Conservation (phyloP, 179 eudicot genomes). For the Patellifolia procumbens region DNA sequence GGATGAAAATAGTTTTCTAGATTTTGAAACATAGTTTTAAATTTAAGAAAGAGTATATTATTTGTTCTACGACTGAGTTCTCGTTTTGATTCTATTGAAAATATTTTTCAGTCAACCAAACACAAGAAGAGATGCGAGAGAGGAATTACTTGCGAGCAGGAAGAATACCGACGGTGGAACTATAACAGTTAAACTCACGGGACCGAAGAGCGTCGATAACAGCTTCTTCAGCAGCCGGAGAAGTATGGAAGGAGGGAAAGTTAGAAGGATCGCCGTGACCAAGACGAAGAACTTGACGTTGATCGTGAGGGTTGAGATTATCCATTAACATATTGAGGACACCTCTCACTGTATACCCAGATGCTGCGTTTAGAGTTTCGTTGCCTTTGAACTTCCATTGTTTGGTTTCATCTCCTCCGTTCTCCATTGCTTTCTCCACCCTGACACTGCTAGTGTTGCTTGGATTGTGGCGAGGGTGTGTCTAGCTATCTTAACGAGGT, state of each 20-base stretch:
- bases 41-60: no score
- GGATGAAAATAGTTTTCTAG: no score
- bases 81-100: no score
- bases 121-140: no score
- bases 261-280: slow-evolving; percentile 45
- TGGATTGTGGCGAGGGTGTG: no score
- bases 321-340: slow-evolving; percentile 18
- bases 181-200: slow-evolving; percentile 27
- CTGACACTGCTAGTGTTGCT: no score
- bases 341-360: slow-evolving; percentile 26
- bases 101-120: no score
- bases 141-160: slow-evolving; percentile 35
- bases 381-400: slow-evolving; percentile 35
- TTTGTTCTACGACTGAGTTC: no score
- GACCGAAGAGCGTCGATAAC: slow-evolving; percentile 30
- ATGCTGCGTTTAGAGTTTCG: slow-evolving; percentile 7
- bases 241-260: slow-evolving; percentile 35
- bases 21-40: no score
- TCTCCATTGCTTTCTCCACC: slow-evolving; percentile 19
- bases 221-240: slow-evolving; percentile 30
- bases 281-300: slow-evolving; percentile 20
- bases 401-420: slow-evolving; percentile 12
- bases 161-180: slow-evolving; percentile 31
- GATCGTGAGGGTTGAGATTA: slow-evolving; percentile 26
- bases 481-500: no score